A percentile compares a stretch with the other conserved stretches of the same genome.
Conservation (phyloP, 768 basidiomycete species). For the Amyloporia xantha region DNA sequence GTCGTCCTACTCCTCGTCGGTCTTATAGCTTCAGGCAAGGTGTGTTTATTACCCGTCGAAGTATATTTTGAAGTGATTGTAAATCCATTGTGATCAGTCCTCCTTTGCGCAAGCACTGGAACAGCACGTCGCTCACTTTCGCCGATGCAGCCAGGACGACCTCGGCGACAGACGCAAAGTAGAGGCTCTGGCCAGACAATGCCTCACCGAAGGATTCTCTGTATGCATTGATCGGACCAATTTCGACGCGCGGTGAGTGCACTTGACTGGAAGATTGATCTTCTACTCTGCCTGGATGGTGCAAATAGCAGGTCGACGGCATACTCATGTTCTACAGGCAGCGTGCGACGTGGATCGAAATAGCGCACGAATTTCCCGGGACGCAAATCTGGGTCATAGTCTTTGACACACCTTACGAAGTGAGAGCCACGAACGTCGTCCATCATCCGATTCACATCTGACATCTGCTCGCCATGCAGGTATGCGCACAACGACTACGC, state of each 20-base stretch:
- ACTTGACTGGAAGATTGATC: no score
- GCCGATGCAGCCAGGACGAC: slow-evolving; percentile 76
- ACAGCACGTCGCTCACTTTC: slow-evolving; percentile 50
- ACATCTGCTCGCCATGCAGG: slow-evolving; percentile 29
- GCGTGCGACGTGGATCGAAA: slow-evolving; percentile 66
- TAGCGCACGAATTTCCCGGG: slow-evolving; percentile 60
- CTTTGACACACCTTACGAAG: slow-evolving; percentile 73
- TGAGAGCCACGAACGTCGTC: slow-evolving; percentile 25
- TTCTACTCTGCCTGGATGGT: no score
- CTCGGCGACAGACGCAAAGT: slow-evolving; percentile 63
- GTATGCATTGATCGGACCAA: slow-evolving; percentile 79
- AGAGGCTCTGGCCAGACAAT: slow-evolving; percentile 47
- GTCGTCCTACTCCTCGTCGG: slow-evolving; percentile 69
- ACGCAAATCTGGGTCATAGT: slow-evolving; percentile 67
- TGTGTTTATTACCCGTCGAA: slow-evolving; percentile 7
- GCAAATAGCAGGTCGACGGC: no score
- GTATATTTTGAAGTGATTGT: not conserved
- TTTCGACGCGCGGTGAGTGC: slow-evolving; percentile 50
- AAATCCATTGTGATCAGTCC: slow-evolving; percentile 25
- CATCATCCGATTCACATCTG: not conserved
- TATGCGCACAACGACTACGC: slow-evolving; percentile 54
- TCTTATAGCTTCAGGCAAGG: slow-evolving; percentile 49
- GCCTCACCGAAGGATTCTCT: slow-evolving; percentile 54
- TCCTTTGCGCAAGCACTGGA: slow-evolving; percentile 74
- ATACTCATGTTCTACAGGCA: slow-evolving; percentile 39